A percentile compares a stretch with the other conserved stretches of the same genome.
Evolutionary conservation across 2,329 filamentous ascomycete species (phyloP).

Genomic region (Ploettnerulaceae sp.): DNA sequence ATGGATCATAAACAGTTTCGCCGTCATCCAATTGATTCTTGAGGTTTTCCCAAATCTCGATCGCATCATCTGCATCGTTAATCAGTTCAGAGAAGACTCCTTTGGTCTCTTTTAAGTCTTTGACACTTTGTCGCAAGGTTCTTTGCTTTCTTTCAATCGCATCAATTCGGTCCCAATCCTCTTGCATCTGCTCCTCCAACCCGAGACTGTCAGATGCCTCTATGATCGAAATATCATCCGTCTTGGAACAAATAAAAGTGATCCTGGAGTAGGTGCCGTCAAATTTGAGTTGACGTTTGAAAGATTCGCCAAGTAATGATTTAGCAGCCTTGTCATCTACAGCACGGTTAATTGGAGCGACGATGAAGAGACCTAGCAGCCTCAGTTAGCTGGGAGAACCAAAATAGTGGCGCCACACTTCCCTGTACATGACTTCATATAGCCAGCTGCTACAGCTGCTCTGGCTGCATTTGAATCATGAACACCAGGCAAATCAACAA

Average conservation of each 20-base stretch:
- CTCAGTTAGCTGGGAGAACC: not conserved
- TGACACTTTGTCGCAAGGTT: constrained; percentile 12
- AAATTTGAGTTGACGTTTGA: constrained; percentile 11
- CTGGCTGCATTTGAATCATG: constrained; percentile 46
- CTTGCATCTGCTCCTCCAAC: constrained; percentile 35
- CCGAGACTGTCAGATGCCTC: constrained; percentile 37
- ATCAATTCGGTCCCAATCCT: constrained; percentile 33
- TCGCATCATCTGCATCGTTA: constrained; percentile 38
- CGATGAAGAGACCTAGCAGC: constrained; percentile 45
- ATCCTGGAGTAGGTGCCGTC: constrained; percentile 43
- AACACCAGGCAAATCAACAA: constrained; percentile 51
- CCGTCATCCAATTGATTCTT: constrained; percentile 25
- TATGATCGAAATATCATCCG: constrained; percentile 46
- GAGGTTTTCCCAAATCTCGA: constrained; percentile 40
- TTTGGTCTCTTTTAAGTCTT: constrained; percentile 34
- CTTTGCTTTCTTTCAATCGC: constrained; percentile 1
- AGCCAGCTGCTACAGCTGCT: constrained; percentile 40
- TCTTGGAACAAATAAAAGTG: constrained; percentile 60
- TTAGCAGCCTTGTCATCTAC: constrained; percentile 43
- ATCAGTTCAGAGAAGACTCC: constrained; percentile 33
- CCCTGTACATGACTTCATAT: constrained; percentile 42
- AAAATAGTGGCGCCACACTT: constrained; percentile 28
- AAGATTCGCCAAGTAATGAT: constrained; percentile 9
- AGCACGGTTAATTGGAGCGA: constrained; percentile 43
- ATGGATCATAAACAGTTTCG: constrained; percentile 38